Evolutionary conservation across 352 stramenopile species (phyloP).

Genomic region (Phytopythium kandeliae): DNA sequence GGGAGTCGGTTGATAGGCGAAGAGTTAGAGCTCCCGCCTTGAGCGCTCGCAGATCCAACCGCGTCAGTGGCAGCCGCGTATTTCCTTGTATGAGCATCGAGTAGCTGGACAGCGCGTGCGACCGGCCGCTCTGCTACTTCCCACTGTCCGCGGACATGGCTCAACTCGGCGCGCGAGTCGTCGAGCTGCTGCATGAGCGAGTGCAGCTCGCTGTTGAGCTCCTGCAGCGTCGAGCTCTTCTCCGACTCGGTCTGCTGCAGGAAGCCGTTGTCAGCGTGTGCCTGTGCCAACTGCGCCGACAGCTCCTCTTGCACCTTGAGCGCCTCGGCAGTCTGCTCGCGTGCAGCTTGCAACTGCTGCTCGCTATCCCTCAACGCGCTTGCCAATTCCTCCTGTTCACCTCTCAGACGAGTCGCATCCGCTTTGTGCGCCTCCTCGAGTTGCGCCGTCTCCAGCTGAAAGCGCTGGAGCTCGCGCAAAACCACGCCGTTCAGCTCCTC

Average conservation of each 20-base stretch:
- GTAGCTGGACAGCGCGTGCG: constrained; percentile 23
- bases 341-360: constrained; percentile 14
- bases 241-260: constrained; percentile 39
- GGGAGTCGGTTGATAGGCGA: no score
- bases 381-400: neutral
- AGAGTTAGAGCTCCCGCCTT: no score
- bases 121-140: constrained; percentile 18
- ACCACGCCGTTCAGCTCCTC: constrained; percentile 63
- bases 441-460: constrained; percentile 27
- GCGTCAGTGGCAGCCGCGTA: neutral
- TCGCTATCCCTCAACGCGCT: constrained; percentile 11
- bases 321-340: constrained; percentile 13
- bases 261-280: constrained; percentile 32
- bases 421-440: constrained; percentile 17
- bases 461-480: constrained; percentile 36
- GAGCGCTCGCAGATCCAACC: neutral
- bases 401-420: neutral
- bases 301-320: constrained; percentile 21
- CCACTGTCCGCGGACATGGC: constrained; percentile 30
- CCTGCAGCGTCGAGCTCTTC: constrained; percentile 45
- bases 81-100: constrained; percentile 11
- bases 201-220: constrained; percentile 52
- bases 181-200: constrained; percentile 29
- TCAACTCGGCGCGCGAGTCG: constrained; percentile 16
- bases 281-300: constrained; percentile 21